phyloP scores from a whole-genome alignment of 1,284 basidiomycete genomes.

The Ceratobasidium sp. region DNA sequence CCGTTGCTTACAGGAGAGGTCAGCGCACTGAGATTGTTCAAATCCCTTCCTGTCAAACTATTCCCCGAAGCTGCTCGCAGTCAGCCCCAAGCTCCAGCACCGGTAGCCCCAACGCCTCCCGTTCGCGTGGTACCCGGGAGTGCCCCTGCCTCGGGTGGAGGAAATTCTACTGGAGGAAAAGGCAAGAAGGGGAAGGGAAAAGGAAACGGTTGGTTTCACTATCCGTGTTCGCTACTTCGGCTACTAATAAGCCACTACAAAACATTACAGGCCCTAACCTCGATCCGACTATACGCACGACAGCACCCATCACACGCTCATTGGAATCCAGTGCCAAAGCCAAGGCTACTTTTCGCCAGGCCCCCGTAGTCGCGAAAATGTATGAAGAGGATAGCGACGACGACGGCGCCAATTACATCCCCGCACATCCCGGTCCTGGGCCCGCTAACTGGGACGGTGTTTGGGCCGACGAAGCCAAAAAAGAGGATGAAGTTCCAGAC shows the following conservation, averaged over 20 bases:
- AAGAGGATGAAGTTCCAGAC: neutral
- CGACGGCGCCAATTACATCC: conserved; percentile 18
- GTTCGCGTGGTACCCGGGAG: conserved; percentile 40
- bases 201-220: neutral
- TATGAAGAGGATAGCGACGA: conserved; percentile 38
- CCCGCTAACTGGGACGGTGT: conserved; percentile 8
- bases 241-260: neutral
- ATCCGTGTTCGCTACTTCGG: neutral
- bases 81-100: neutral
- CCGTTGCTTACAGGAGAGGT: conserved; percentile 17
- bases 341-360: conserved; percentile 12
- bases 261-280: neutral
- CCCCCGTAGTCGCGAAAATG: neutral
- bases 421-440: conserved; percentile 2
- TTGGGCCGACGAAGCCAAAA: neutral
- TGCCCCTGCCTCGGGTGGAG: neutral
- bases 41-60: conserved; percentile 16
- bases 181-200: conserved; percentile 29
- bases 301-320: conserved; percentile 19
- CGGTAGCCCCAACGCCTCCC: neutral
- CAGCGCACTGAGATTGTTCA: conserved; percentile 21
- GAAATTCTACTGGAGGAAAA: conserved; percentile 19
- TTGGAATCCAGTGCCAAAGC: conserved; percentile 34
- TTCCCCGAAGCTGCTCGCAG: conserved; percentile 26
- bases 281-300: conserved; percentile 27